A percentile compares a stretch with the other conserved stretches of the same genome.
These are phyloP conservation scores for Orbilia blumenaviensis DNA, from an alignment of 2,329 filamentous ascomycete genomes.

Conservation along the genomic window DNA sequence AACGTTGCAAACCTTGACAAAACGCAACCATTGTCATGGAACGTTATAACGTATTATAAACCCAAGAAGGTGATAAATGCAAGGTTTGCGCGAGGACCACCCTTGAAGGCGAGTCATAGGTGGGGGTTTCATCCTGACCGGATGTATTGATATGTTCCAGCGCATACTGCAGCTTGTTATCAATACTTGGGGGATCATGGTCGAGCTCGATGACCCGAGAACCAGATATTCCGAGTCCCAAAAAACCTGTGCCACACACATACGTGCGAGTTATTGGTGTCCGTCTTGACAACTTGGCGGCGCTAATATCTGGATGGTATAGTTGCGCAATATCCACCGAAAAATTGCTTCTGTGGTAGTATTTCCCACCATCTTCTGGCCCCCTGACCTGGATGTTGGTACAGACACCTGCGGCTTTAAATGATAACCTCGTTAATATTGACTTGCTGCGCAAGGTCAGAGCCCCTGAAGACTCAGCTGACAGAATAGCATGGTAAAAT, in stretches of 20 bases:
- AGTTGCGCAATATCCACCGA: too few relatives aligned
- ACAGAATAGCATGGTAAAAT: neutral
- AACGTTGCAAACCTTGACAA: neutral
- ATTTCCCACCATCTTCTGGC: too few relatives aligned
- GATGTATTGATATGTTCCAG: conserved; percentile 25
- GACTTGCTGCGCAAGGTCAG: too few relatives aligned
- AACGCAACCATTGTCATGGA: conserved; percentile 24
- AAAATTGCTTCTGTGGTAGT: too few relatives aligned
- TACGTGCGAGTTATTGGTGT: conserved; percentile 20
- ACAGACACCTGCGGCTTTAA: too few relatives aligned
- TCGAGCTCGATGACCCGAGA: conserved; percentile 33
- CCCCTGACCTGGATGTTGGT: too few relatives aligned
- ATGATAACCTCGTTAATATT: too few relatives aligned
- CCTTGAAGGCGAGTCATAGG: conserved; percentile 11
- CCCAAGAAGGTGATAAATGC: conserved; percentile 23
- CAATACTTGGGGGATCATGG: conserved; percentile 1
- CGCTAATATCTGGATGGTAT: neutral
- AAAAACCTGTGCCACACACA: conserved; percentile 41
- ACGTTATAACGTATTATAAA: conserved; percentile 3
- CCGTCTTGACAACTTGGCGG: conserved; percentile 43
- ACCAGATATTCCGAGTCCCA: conserved; percentile 43
- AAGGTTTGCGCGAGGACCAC: conserved; percentile 41
- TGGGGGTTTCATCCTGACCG: conserved; percentile 52
- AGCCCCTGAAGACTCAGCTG: conserved; percentile 1
- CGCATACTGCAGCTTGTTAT: neutral